Evolutionary conservation across 139 green algal species (phyloP).

Genomic region (Trebouxia sp.): DNA sequence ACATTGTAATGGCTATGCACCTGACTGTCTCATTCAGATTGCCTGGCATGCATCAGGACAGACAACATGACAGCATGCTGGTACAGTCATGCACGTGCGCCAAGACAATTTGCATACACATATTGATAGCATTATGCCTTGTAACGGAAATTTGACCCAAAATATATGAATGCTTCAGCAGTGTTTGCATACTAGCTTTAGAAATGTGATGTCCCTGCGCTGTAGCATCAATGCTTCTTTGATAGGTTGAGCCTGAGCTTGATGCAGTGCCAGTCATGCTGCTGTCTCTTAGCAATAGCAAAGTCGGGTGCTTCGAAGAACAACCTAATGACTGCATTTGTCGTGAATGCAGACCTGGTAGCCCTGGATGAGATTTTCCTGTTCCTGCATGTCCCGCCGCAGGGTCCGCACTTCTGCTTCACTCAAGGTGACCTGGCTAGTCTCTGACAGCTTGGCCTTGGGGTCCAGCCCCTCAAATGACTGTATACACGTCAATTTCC

Average conservation of each 20-base stretch:
- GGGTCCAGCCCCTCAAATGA: not conserved
- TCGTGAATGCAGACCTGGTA: conserved; percentile 44
- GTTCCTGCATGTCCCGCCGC: conserved; percentile 53
- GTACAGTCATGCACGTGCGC: no score
- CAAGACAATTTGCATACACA: no score
- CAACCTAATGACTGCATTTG: no score
- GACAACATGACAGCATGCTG: not conserved
- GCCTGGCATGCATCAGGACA: not conserved
- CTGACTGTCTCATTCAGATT: not conserved
- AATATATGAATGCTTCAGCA: no score
- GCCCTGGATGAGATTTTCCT: conserved; percentile 56
- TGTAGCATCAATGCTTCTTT: no score
- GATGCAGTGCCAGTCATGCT: no score
- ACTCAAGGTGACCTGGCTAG: conserved; percentile 34
- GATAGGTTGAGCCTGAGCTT: no score
- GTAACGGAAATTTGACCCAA: no score
- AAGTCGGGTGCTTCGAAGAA: not conserved
- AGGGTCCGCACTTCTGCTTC: conserved; percentile 50
- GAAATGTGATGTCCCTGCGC: no score
- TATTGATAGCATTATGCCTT: no score
- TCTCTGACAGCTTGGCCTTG: conserved; percentile 28
- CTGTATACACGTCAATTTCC: not conserved
- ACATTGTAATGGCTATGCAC: not conserved
- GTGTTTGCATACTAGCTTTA: no score
- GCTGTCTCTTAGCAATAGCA: not conserved